These are phyloP conservation scores for Acacia pycnantha DNA, from an alignment of 331 rosid species.

Conservation along the genomic window DNA sequence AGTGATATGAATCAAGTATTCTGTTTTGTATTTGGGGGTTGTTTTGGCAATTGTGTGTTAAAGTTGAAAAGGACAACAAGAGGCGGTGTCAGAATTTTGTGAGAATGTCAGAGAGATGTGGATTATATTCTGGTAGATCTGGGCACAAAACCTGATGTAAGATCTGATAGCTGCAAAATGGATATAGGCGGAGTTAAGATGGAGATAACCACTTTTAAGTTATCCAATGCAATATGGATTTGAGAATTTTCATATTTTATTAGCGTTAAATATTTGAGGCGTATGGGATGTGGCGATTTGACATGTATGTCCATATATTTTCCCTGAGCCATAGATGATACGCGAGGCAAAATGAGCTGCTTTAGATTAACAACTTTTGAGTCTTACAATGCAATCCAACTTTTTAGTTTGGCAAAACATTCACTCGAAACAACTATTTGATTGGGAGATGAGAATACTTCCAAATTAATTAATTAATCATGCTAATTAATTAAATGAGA, in stretches of 20 bases:
- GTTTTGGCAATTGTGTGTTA: not conserved
- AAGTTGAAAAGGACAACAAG: not conserved
- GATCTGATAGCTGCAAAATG: conserved; percentile 1
- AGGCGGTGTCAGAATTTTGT: not conserved
- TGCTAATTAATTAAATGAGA: too few relatives aligned
- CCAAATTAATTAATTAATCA: too few relatives aligned
- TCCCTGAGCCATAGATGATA: not conserved
- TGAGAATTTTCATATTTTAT: not conserved
- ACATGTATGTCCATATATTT: not conserved
- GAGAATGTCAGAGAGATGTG: not conserved
- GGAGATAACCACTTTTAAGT: not conserved
- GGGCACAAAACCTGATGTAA: not conserved
- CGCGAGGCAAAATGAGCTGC: not conserved
- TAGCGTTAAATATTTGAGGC: not conserved
- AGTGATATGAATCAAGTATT: not conserved
- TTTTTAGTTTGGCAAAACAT: too few relatives aligned
- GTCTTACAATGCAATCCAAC: not conserved
- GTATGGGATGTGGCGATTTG: not conserved
- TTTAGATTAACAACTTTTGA: not conserved
- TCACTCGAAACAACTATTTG: too few relatives aligned
- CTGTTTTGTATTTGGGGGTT: not conserved
- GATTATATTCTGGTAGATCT: not conserved
- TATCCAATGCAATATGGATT: not conserved
- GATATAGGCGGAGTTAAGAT: not conserved
- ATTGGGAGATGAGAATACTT: too few relatives aligned